Base-by-base conservation (phyloP, 2,329 filamentous ascomycete species). In the Arthrocladium fulminans region DNA sequence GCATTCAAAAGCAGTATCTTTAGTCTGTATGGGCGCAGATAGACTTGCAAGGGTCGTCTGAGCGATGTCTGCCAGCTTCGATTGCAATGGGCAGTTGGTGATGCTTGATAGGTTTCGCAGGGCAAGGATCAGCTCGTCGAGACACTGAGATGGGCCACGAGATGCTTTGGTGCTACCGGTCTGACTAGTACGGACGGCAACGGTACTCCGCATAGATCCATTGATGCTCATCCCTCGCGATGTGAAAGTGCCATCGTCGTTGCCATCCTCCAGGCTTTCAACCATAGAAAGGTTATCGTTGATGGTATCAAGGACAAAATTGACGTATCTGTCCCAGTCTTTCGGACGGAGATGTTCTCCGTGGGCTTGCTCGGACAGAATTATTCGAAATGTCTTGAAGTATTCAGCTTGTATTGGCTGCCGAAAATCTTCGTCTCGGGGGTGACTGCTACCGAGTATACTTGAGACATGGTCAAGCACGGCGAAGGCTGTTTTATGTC, bases 321-420 rank as follows among this genome's bases (percentile, higher is more conserved):
- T 74, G 13, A 85, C 75, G 44, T 83, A 77, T 8, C 69, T 66
- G 41, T 79, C 69, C 88, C 89, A 95, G 49, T 80, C 74, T 12
- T 79, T 73, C 17, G 70, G 71, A 9, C 80, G 76, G 10, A 97
- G 72, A 59, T 88, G 82, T 65, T 97, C 94, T 23, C 85, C 80
- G 63, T 94, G 88, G 15, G 86, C 76, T 39, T 80, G 79, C 58
- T 85, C 79, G 35, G 80, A 78, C 15, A 97, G 74, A 2, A 96
- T 67, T 23, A 77, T 73, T 3, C 77, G 72, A 55, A 98, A 69
- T 17, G 81, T 77, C 68, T 86, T 94, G 56, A 86, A 75, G 62
- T 96, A 94, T 60, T 92, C 81, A 42, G 81, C 74, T 20, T 81
- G 69, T 3, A 98, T 72, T 10, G 84, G 82, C 49, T 81, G 74